These are phyloP conservation scores for Plectranthus barbatus DNA, from an alignment of 257 asterid genomes.

Conservation along the genomic window DNA sequence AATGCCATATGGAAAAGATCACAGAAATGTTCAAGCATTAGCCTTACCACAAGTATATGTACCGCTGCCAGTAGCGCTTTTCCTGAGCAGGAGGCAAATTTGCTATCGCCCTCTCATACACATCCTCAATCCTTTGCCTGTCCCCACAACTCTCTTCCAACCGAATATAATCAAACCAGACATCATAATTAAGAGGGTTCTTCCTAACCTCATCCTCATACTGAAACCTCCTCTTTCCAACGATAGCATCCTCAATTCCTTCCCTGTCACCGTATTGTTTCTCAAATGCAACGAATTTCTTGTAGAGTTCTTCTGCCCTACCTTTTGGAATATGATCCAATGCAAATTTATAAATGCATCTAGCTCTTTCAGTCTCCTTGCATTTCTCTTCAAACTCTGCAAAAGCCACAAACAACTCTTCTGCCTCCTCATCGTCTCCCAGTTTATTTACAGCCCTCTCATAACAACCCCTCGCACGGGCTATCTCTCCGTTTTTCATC, in stretches of 20 bases:
- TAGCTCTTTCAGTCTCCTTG: slow-evolving; percentile 84
- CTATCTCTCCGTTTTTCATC: slow-evolving; percentile 80
- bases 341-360: slow-evolving; percentile 74
- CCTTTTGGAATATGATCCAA: slow-evolving; percentile 91
- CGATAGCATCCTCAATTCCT: slow-evolving; percentile 92
- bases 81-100: slow-evolving; percentile 92
- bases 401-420: slow-evolving; percentile 74
- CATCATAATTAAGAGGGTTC: slow-evolving; percentile 76
- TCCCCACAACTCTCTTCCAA: slow-evolving; percentile 74
- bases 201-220: slow-evolving; percentile 86
- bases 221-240: slow-evolving; percentile 84
- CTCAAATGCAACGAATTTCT: slow-evolving; percentile 85
- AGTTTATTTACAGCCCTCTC: slow-evolving; percentile 77
- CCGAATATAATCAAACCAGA: slow-evolving; percentile 83
- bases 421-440: slow-evolving; percentile 90
- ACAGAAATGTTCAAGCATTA: not conserved
- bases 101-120: slow-evolving; percentile 85
- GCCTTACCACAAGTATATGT: slow-evolving; percentile 79
- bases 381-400: slow-evolving; percentile 91
- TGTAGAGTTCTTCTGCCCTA: slow-evolving; percentile 80
- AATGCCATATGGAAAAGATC: not conserved
- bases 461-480: slow-evolving; percentile 54
- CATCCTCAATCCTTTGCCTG: slow-evolving; percentile 61
- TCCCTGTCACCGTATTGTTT: slow-evolving; percentile 87
- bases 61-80: slow-evolving; percentile 91